Evolutionary conservation across 2,329 filamentous ascomycete species (phyloP), one percentile per base, ranked within the genome.

Genomic region (Paradendryphiella salina): DNA sequence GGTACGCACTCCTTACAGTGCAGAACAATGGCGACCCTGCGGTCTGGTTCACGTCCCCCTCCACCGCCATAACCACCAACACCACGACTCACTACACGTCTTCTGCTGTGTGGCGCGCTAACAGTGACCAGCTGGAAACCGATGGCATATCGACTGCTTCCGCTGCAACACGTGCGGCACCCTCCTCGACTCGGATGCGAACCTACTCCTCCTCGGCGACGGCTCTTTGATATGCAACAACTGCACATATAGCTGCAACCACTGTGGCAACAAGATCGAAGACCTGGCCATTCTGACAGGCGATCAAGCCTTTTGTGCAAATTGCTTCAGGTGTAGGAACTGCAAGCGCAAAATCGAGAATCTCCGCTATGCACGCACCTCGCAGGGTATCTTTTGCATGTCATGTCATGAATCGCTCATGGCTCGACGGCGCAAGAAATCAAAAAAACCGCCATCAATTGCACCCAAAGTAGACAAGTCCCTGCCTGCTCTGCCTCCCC

Each of bases 331-430:
- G 66, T 99, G 94, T 77, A 84, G 94, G 65, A 99, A 97, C 73
- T 99, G 94, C 81, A 99, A 97, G 79, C 86, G 89, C 72, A 96
- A 96, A 79, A 99, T 99, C 54, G 94, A 99, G 75, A 99, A 99
- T 72, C 80, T 99, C 59, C 87, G 93, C 72, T 99, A 97, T 84
- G 94, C 94, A 46, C 86, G 94, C 69, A 99, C 94, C 1, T 96
- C 93, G 6, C 94, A 97, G 75, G 94, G 94, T 54, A 99, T 99
- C 64, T 97, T 99, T 72, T 99, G 94, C 77, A 99, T 99, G 94
- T 91, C 87, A 68, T 99, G 94, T 72, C 94, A 99, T 70, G 94
- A 99, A 75, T 94, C 90, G 21, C 77, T 99, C 45, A 97, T 97
- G 91, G 90, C 93, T 41, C 82, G 93, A 57, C 83, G 93, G 59